Percentiles rank a stretch among this genome's conserved stretches.
These are phyloP conservation scores for Pneumocystis canis DNA, from an alignment of 1,139 yeast genomes.

Conservation along the genomic window DNA sequence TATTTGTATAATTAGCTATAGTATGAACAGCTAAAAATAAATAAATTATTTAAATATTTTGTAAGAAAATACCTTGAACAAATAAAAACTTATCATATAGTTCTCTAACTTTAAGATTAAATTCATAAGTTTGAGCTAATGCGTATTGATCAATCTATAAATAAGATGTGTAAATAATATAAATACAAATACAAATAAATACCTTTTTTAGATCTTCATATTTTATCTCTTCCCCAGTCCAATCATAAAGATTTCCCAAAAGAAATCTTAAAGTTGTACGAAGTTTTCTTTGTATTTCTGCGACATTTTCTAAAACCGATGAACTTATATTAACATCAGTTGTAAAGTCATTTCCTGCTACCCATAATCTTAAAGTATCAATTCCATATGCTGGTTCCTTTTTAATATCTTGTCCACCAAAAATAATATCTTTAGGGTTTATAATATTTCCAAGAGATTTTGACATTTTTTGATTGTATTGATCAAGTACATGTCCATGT, in stretches of 20 bases:
- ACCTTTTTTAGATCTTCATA: slow-evolving; percentile 16
- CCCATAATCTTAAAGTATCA: slow-evolving; percentile 85
- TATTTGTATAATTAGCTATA: slow-evolving; percentile 58
- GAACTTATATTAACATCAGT: slow-evolving; percentile 66
- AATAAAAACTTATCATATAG: slow-evolving; percentile 49
- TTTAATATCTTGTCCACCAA: slow-evolving; percentile 44
- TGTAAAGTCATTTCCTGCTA: slow-evolving; percentile 76
- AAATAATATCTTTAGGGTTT: slow-evolving; percentile 47
- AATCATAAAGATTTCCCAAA: slow-evolving; percentile 54
- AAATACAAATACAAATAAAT: slow-evolving; percentile 18
- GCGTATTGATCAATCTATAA: slow-evolving; percentile 50
- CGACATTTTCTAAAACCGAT: slow-evolving; percentile 56
- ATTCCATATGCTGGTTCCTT: slow-evolving; percentile 61
- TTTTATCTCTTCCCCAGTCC: slow-evolving; percentile 14
- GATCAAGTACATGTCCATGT: slow-evolving; percentile 87
- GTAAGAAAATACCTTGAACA: slow-evolving; percentile 35
- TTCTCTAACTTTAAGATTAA: slow-evolving; percentile 32
- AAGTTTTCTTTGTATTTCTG: slow-evolving; percentile 65
- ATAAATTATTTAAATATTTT: slow-evolving; percentile 4
- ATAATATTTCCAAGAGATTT: slow-evolving; percentile 79
- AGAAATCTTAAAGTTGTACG: slow-evolving; percentile 69
- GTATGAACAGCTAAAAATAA: slow-evolving; percentile 26
- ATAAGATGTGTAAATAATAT: slow-evolving; percentile 20
- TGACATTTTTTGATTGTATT: slow-evolving; percentile 80
- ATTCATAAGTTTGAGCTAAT: slow-evolving; percentile 38